Base-by-base conservation (phyloP, 768 basidiomycete species). In the Lanmaoa pseudosensibilis region DNA sequence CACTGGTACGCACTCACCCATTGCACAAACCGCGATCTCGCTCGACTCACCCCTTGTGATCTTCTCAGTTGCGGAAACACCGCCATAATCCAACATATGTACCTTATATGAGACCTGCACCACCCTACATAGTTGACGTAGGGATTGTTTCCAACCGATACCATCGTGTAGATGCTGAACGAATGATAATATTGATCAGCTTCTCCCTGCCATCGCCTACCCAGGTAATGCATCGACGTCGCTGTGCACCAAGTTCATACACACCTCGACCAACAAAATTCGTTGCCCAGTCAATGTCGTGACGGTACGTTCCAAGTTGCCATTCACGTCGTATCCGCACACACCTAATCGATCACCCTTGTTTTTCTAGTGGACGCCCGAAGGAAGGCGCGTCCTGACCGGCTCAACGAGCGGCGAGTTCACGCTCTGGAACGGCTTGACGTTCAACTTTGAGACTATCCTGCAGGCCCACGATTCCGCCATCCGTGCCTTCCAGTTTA, bases 381-480 rank as follows among this genome's bases (percentile, higher is more conserved):
- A 98, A 75, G 94, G 88, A 53, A 83, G 97, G 33, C 86, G 97
- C 3, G 80, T 98, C 21, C 76, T 98, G 46, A 98, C 97, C 3
- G 97, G 97, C 18, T 95, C 94, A 12, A 94, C 94, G 21, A 93
- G 90, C 59, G 97, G 97, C 45, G 97, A 98, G 75, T 98, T 99
- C 74, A 98, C 96, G 1, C 82, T 98, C 7, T 98, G 97, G 97
- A 99, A 99, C 63, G 96, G 96, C 27, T 80, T 96, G 23, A 98
- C 97, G 0, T 99, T 98, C 85, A 99, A 98, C 75, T 99, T 98
- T 68, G 97, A 99, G 73, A 97, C 96, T 0, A 98, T 99, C 63
- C 83, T 98, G n/a, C 96, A 98, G 75, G 96, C 95, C 1, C 97
- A 99, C 73, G 97, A 99, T 68, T 87, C 89, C 2, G 90, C 94